These are phyloP conservation scores for Tolypocladium nubicola DNA, from an alignment of 2,329 filamentous ascomycete genomes.

Conservation along the genomic window DNA sequence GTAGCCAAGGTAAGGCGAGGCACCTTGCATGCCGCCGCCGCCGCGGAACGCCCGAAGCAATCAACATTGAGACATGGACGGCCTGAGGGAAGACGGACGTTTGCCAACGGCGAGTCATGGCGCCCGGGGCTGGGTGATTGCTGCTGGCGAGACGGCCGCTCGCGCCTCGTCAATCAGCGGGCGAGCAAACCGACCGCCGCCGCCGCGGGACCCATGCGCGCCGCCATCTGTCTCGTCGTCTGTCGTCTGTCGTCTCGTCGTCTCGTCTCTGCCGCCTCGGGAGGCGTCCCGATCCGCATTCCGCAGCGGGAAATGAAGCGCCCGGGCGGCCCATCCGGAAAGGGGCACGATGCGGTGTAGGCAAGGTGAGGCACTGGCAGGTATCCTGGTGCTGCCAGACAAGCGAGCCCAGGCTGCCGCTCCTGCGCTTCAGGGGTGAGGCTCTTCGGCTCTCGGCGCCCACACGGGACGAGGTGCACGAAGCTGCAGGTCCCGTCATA, in stretches of 20 bases:
- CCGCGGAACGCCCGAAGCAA: not conserved
- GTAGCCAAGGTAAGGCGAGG: not conserved
- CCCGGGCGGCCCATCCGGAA: not conserved
- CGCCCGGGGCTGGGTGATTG: not conserved
- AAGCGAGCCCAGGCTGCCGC: not conserved
- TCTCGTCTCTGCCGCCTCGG: not conserved
- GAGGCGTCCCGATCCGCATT: not conserved
- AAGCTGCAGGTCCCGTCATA: not conserved
- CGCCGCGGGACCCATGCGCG: not conserved
- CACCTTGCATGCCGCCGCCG: not conserved
- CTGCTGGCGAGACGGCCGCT: not conserved
- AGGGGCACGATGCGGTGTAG: not conserved
- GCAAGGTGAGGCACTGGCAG: not conserved
- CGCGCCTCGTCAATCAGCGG: not conserved
- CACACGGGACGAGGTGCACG: not conserved
- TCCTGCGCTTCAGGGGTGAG: not conserved
- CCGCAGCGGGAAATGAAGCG: not conserved
- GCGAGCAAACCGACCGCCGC: not conserved
- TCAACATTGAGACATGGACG: not conserved
- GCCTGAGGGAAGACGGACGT: not conserved
- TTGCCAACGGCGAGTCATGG: not conserved
- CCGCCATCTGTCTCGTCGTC: not conserved
- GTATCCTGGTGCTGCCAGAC: not conserved
- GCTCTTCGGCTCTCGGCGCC: not conserved
- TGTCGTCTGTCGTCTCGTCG: not conserved